Evolutionary conservation across 495 filamentous ascomycete genomes (phyloP), one percentile per base, ranked within the genome.

Genomic region (Peziza echinospora): DNA sequence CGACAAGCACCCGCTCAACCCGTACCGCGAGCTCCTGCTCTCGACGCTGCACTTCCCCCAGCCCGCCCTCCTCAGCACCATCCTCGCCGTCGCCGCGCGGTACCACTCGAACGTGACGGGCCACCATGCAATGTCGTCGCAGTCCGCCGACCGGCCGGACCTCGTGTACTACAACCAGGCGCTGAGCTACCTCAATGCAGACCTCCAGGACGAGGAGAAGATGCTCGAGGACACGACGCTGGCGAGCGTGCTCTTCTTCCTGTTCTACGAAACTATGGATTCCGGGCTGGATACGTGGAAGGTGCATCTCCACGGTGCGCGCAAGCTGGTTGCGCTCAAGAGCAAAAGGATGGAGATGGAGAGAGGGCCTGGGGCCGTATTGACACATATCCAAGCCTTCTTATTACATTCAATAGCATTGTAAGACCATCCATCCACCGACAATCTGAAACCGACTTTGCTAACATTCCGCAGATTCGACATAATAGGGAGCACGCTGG

Each of bases 231-330:
- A 59, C 16, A 46, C 56, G 11, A 50, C 54, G 21, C 56, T 59
- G 21, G 56, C 56, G 17, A 55, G 52, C 6, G 51, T 58, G 49
- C 21, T 59, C 37, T 45, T 59, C 10, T 59, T 59, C 21, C 24
- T 59, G 16, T 59, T 59, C 23, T 59, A 59, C 45, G 56, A 59
- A n/a, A 49, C 56, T 3, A 22, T 59, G 21, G 56, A 59, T 28
- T 51, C 52, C n/a, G 56, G 56, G 10, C 55, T 46, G 28, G 45
- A 59, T 26, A 59, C 56, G 16, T 59, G 56, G 56, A 59, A 58
- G 48, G 52, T 59, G 24, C 56, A 59, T 39, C 48, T 59, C 10
- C 44, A 46, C 9, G 56, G 56, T 1, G 56, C 56, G 24, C 26
- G 55, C 24, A 48, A 55, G 9, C 26, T 59, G 45, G 58, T 59